phyloP scores from a whole-genome alignment of 2,329 filamentous ascomycete genomes.

The Venturia oleaginea region DNA sequence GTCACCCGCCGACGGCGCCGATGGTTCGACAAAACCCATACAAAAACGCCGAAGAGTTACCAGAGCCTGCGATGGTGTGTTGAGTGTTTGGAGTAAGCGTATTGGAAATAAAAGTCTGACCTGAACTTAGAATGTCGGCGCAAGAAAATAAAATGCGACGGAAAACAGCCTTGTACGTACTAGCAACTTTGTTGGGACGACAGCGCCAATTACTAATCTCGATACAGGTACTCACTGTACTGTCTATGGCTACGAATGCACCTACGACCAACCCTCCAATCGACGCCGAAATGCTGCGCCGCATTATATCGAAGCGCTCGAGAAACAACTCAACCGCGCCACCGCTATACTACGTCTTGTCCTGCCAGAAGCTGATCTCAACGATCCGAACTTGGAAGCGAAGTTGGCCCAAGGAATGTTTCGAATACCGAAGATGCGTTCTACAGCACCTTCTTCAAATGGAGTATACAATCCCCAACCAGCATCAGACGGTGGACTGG shows the following conservation, averaged over 20 bases:
- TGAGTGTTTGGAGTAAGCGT: too few species aligned
- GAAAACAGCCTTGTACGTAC: slow-evolving; percentile 42
- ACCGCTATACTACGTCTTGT: slow-evolving; percentile 71
- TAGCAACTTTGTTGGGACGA: neutral
- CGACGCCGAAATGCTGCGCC: slow-evolving; percentile 81
- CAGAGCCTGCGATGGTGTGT: slow-evolving; percentile 29
- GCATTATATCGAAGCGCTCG: slow-evolving; percentile 85
- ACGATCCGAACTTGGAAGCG: slow-evolving; percentile 74
- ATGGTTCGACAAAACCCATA: slow-evolving; percentile 23
- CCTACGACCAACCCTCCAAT: slow-evolving; percentile 91
- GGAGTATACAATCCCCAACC: slow-evolving; percentile 3
- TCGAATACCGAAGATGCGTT: slow-evolving; percentile 20
- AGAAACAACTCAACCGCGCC: slow-evolving; percentile 72
- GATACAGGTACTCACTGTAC: slow-evolving; percentile 67
- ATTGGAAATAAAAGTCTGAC: slow-evolving; percentile 9
- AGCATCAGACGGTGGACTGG: slow-evolving; percentile 32
- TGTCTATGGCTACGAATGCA: slow-evolving; percentile 96
- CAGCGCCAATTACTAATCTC: neutral
- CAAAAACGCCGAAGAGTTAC: slow-evolving; percentile 36
- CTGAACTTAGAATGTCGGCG: slow-evolving; percentile 26
- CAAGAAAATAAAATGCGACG: slow-evolving; percentile 49
- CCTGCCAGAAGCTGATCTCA: slow-evolving; percentile 74
- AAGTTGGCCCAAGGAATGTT: slow-evolving; percentile 59
- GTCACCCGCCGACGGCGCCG: slow-evolving; percentile 11
- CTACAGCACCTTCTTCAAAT: slow-evolving; percentile 16